Base-by-base conservation (phyloP, 208 protist genomes). In the Porcisia deanei region DNA sequence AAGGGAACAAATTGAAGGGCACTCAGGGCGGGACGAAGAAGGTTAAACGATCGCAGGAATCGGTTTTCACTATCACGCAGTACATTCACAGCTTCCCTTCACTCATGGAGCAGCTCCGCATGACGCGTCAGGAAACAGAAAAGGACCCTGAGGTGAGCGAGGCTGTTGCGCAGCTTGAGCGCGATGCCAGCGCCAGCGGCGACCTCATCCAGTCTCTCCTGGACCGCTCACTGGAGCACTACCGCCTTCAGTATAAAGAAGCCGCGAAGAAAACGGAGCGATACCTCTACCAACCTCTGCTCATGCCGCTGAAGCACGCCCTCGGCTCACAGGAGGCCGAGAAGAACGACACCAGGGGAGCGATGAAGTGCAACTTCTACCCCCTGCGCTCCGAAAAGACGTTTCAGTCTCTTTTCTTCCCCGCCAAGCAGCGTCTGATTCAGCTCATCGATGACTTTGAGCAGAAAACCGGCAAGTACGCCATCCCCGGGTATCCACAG, bases 341-440 rank as follows among this genome's bases (percentile, higher is more conserved):
- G 37, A 67, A 71, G 71, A 61, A 20, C 67, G 34, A n/a, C 9
- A 47, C 9, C n/a, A 57, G 30, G n/a, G 70, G 70, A 30, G 59
- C 82, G 41, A 86, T 91, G 75, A 80, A 54, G 25, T 93, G 87
- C 68, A 81, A 87, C 55, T 85, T 89, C 74, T 97, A 97, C 82
- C 74, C 74, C 1, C 88, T 97, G 41, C 90, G 77, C 59, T 73
- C 85, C 9, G 82, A 94, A 34, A 98, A 98, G 74, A 95, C 92
- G 3, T 98, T 98, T 64, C 84, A 88, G 59, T 89, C 93, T 37
- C 87, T 98, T 75, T 98, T 98, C 75, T 98, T 98, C 81, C 88
- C 89, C 1, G 82, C 91, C 54, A 97, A 97, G 82, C 58, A 84
- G 74, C 73, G 82, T 30, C 87, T 98, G 20, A 83, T 98, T 37